Base-by-base conservation (phyloP, 1,284 basidiomycete genomes). In the Flammula alnicola region DNA sequence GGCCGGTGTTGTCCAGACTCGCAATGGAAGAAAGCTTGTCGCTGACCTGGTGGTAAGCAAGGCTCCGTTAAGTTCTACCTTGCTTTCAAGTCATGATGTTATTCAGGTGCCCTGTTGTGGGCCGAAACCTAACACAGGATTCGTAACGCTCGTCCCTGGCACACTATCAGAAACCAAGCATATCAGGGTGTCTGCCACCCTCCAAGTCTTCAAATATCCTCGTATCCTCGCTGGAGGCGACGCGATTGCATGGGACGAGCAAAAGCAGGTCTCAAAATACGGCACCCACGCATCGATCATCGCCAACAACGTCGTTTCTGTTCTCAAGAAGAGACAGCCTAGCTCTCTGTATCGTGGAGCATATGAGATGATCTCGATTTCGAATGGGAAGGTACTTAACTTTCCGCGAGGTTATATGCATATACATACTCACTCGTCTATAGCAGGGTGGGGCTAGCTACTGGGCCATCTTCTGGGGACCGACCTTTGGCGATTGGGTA, bases 211-310 rank as follows among this genome's bases (percentile, higher is more conserved):
- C 5, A 64, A 64, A 0, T 67, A 82, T 60, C 65, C 76, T 0
- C 70, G 72, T 45, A 76, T 86, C 14, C 86, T 84, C 57, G 83
- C 82, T 0, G 69, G 67, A 2, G 85, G 84, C 4, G 84, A 87
- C 59, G 73, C 80, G 47, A 76, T 82, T 49, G 77, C 81, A 14
- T 81, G 77, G 76, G 40, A 69, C 0, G 84, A 86, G 64, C 45
- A 58, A 38, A 61, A 59, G 47, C 60, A 61, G 17, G 51, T 74
- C 0, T 71, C 69, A 8, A 86, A 86, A 59, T 65, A 66, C 0
- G 20, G 41, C 1, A 63, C 58, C 1, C 84, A 86, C 54, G 70
- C 72, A 2, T 53, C 58, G 0, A 65, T 81, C 36, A 68, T 77
- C 20, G 68, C 63, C 1, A 61, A 72, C 27, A 86, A 86, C 51